phyloP scores from a whole-genome alignment of 352 stramenopile genomes.

The Pythium brassicae region DNA sequence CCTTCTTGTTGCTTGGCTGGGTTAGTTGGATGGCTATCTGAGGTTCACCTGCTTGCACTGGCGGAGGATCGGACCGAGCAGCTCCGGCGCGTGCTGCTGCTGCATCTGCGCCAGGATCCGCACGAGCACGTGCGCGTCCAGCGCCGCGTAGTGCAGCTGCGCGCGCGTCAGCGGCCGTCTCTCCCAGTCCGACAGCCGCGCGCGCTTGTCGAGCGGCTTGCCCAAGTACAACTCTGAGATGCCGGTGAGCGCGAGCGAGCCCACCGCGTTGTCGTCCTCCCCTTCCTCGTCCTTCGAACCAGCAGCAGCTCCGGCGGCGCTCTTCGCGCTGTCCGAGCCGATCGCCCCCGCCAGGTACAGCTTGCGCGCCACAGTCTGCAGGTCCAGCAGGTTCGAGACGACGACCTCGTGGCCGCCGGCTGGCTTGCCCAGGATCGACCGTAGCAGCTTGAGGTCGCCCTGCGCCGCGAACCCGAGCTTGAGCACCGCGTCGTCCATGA shows the following conservation, averaged over 20 bases:
- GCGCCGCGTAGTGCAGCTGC: conserved; percentile 65
- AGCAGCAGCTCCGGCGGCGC: not conserved
- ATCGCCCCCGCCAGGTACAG: conserved; percentile 11
- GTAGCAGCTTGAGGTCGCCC: conserved; percentile 56
- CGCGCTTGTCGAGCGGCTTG: conserved; percentile 66
- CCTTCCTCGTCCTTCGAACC: conserved; percentile 12
- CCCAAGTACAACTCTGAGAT: conserved; percentile 51
- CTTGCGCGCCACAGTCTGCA: conserved; percentile 45
- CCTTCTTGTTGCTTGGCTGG: too few relatives aligned
- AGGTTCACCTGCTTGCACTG: conserved; percentile 40
- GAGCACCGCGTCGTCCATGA: conserved; percentile 40
- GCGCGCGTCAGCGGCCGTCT: conserved; percentile 55
- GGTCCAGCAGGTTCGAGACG: conserved; percentile 49
- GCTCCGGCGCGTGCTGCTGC: conserved; percentile 22
- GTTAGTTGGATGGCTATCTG: conserved; percentile 18
- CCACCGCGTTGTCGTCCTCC: conserved; percentile 10
- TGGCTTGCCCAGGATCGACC: conserved; percentile 28
- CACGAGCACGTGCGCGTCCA: conserved; percentile 69
- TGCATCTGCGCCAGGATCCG: conserved; percentile 56
- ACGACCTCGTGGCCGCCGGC: conserved; percentile 19
- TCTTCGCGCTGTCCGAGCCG: too few relatives aligned
- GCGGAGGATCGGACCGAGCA: conserved; percentile 23
- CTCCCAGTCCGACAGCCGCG: conserved; percentile 76
- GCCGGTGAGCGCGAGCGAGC: conserved; percentile 39
- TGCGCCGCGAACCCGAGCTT: conserved; percentile 74